These are phyloP conservation scores for Hypoxylon cercidicola DNA, from an alignment of 495 filamentous ascomycete genomes.

Conservation along the genomic window DNA sequence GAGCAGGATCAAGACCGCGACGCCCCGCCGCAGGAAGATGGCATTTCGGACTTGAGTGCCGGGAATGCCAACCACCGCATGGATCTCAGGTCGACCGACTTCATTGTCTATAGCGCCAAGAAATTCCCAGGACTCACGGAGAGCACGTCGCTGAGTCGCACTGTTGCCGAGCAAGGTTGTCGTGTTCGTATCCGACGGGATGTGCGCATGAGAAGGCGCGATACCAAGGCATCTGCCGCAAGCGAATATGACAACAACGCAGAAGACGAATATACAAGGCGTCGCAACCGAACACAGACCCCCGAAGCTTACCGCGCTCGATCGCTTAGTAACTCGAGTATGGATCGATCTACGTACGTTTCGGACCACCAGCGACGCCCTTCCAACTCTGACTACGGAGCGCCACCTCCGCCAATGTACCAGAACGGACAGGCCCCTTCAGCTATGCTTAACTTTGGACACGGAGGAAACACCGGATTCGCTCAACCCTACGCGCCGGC, in stretches of 20 bases:
- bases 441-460: constrained; percentile 47
- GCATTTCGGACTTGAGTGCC: constrained; percentile 52
- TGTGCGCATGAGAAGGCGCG: constrained; percentile 93
- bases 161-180: constrained; percentile 96
- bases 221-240: constrained; percentile 75
- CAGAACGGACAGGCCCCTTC: constrained; percentile 51
- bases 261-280: constrained; percentile 70
- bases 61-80: constrained; percentile 69
- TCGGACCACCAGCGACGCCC: constrained; percentile 64
- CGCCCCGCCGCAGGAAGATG: constrained; percentile 46
- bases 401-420: constrained; percentile 54
- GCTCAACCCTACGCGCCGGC: constrained; percentile 44
- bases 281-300: constrained; percentile 67
- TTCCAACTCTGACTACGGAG: constrained; percentile 65
- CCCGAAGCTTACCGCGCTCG: constrained; percentile 75
- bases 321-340: constrained; percentile 78
- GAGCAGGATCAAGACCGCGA: constrained; percentile 60
- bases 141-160: constrained; percentile 87
- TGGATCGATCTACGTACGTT: constrained; percentile 59
- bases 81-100: constrained; percentile 88
- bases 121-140: constrained; percentile 96
- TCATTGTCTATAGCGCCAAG: constrained; percentile 95
- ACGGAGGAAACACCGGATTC: constrained; percentile 34
- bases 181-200: constrained; percentile 96
- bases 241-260: constrained; percentile 72